Evolutionary conservation across 1,284 basidiomycete species (phyloP), one percentile per base, ranked within the genome.

Genomic region (Puccinia triticina): DNA sequence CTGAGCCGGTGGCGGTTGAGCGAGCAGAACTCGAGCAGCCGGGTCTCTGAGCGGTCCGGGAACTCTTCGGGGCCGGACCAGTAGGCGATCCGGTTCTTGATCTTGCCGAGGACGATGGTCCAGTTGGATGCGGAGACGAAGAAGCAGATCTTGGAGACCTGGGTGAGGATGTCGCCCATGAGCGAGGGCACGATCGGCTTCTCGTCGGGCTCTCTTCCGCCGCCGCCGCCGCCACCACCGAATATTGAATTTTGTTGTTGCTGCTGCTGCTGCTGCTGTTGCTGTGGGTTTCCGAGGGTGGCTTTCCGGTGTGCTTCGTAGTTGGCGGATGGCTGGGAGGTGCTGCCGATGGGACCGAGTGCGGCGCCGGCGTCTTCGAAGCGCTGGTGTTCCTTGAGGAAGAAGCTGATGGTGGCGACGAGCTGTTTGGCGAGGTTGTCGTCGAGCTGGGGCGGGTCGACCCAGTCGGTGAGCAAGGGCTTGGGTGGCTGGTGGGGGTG

Each of bases 111-210:
- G 26, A 98, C 92, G 11, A 94, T 90, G 48, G 89, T 88, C 95
- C 95, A 98, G 86, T 98, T 97, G 29, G 93, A 93, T 0, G 93
- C 92, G 10, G 95, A 96, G 21, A 98, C 90, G 86, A 93, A 92
- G 86, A 93, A 96, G 64, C 97, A 90, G 84, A 96, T 92, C 69
- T 92, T 91, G 18, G 93, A 92, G 8, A 88, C 86, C 75, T 87
- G 86, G 73, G 87, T 86, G 29, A 87, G 87, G 84, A 90, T 88
- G 11, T 85, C 82, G 83, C 64, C 43, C 82, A 78, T 79, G 29
- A 83, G 48, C 16, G 77, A 83, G 7, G 82, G 82, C 12, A 78
- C 82, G 37, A 83, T 74, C 12, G 76, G 82, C 46, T 72, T 77
- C 16, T 79, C 82, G 0, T 77, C 82, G 21, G 7, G n/a, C 29